Evolutionary conservation across 1,139 yeast species (phyloP), one percentile per base, ranked within the genome.

Genomic region (Scheffersomyces insectosa): DNA sequence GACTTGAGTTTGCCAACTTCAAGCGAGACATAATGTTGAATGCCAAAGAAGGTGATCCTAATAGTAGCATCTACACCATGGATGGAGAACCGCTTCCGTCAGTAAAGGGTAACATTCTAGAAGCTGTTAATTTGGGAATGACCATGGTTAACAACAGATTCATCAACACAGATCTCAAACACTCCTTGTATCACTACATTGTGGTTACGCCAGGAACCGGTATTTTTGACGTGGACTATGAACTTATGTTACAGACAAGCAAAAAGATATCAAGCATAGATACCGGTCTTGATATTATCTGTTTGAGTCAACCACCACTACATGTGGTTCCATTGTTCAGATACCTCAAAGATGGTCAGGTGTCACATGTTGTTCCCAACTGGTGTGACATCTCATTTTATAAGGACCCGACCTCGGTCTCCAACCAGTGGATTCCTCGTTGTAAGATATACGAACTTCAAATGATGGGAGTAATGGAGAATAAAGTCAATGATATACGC

Each of bases 401-500:
- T 85, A 80, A 79, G 42, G 88, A 83, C 30, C 52, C 55, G 10
- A 60, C 72, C n/a, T 67, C 68, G 14, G 69, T 62, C 14, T 65
- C 73, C 13, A 73, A 74, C 35, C 88, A 85, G 52, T 93, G 98
- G 97, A 79, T 85, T 25, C 97, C 99, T 1, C 72, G 95, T 30
- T 90, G 97, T 63, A 90, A 89, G 57, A 90, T 95, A 39, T 91
- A 93, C 61, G 98, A 91, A 55, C 68, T 95, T 16, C 99, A 93
- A 62, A 95, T 93, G 98, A 91, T 91, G 96, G 99, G 98, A 0
- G 80, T 91, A 5, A 89, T 91, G 85, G 98, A 91, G 54, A 88
- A 87, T 54, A 97, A 91, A 56, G 73, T 83, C 40, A 81, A 81
- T 51, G 79, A 83, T 7, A 78, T 84, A 29, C 75, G 82, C 12